Conservation (phyloP, 1,284 basidiomycete genomes). For the Cutaneotrichosporon sp. region DNA sequence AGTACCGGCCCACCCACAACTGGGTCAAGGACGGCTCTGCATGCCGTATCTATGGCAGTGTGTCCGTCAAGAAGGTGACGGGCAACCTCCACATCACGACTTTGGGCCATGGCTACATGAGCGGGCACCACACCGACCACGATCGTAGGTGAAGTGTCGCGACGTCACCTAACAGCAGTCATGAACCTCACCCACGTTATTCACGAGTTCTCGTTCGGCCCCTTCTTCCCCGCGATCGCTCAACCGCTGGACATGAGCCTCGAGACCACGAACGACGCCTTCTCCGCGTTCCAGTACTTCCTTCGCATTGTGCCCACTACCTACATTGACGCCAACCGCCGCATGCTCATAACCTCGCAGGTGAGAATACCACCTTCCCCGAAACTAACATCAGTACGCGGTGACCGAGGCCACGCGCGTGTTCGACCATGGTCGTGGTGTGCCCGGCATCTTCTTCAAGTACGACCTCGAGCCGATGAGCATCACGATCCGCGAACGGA, state of each 20-base stretch:
- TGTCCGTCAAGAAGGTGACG: slow-evolving; percentile 87
- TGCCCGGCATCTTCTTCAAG: slow-evolving; percentile 95
- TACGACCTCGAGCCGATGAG: slow-evolving; percentile 92
- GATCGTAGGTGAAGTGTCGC: slow-evolving; percentile 58
- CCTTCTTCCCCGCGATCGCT: slow-evolving; percentile 91
- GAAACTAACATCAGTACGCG: slow-evolving; percentile 71
- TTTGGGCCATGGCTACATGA: slow-evolving; percentile 89
- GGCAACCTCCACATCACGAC: slow-evolving; percentile 89
- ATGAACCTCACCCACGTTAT: slow-evolving; percentile 98
- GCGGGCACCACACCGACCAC: slow-evolving; percentile 84
- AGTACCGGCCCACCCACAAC: slow-evolving; percentile 71
- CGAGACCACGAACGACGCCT: slow-evolving; percentile 73
- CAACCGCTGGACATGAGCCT: slow-evolving; percentile 92
- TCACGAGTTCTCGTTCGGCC: slow-evolving; percentile 94
- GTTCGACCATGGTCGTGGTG: slow-evolving; percentile 73
- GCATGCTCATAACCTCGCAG: slow-evolving; percentile 67
- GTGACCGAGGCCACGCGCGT: slow-evolving; percentile 88
- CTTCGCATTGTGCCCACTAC: slow-evolving; percentile 92
- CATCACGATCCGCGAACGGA: slow-evolving; percentile 82
- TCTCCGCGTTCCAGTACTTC: slow-evolving; percentile 95
- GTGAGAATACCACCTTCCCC: slow-evolving; percentile 22
- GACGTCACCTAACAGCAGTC: slow-evolving; percentile 57
- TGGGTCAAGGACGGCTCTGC: slow-evolving; percentile 67
- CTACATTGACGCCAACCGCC: slow-evolving; percentile 71
- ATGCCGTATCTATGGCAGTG: slow-evolving; percentile 81